phyloP scores from a whole-genome alignment of 139 green algal species.

The Zygnema cylindricum region DNA sequence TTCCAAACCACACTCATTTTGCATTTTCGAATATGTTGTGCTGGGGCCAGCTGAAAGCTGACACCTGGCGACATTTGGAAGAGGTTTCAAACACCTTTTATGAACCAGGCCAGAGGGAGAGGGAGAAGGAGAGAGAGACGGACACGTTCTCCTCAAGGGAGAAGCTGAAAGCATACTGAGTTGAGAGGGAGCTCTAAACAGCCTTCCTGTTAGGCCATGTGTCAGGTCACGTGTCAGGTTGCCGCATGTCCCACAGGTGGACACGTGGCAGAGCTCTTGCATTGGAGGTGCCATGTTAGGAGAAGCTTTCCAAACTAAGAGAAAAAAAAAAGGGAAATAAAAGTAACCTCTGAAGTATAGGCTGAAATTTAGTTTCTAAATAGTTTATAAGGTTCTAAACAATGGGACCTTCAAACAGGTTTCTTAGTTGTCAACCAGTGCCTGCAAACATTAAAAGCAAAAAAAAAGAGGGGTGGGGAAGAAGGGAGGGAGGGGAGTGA shows the following conservation, averaged over 20 bases:
- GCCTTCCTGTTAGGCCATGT: background rate
- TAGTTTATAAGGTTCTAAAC: too few relatives aligned
- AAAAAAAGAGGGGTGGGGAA: background rate
- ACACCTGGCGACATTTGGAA: background rate
- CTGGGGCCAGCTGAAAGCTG: background rate
- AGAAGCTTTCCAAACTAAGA: background rate
- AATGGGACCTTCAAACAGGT: too few relatives aligned
- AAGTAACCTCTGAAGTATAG: too few relatives aligned
- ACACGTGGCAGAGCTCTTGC: background rate
- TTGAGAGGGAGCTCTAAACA: background rate
- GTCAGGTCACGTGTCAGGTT: too few relatives aligned
- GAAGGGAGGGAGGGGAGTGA: background rate
- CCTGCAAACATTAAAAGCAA: background rate
- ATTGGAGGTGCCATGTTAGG: background rate
- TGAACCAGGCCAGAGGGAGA: background rate
- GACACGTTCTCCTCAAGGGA: background rate
- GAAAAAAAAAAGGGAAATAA: background rate
- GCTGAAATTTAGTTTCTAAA: too few relatives aligned
- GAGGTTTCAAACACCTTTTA: background rate
- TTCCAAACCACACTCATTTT: background rate
- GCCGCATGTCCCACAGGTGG: background rate
- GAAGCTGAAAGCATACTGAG: background rate
- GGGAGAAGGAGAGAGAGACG: too few relatives aligned
- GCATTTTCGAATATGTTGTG: background rate
- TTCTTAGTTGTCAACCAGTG: too few relatives aligned